Evolutionary conservation across 768 basidiomycete species (phyloP).

Genomic region (Tricholoma matsutake): DNA sequence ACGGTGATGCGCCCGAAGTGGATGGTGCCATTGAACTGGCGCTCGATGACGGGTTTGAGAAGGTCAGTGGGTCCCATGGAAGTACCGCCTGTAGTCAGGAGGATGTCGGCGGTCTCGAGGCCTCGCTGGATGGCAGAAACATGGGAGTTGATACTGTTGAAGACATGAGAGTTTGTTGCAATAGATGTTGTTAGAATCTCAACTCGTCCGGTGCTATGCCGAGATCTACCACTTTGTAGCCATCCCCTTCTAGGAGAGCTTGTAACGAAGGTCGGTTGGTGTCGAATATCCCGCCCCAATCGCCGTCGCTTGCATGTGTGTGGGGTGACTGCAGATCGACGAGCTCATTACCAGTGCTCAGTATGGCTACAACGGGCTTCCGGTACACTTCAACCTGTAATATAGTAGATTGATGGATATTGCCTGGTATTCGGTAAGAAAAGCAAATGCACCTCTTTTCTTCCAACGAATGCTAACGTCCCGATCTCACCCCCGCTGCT

Average conservation of each 20-base stretch:
- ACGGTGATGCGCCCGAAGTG: slow-evolving; percentile 86
- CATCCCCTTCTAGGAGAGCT: slow-evolving; percentile 66
- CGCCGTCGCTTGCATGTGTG: slow-evolving; percentile 26
- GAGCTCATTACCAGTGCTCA: slow-evolving; percentile 88
- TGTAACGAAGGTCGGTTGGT: slow-evolving; percentile 82
- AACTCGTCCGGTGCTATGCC: slow-evolving; percentile 79
- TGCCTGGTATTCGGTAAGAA: not conserved
- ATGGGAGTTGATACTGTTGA: slow-evolving; percentile 52
- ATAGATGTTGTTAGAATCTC: slow-evolving; percentile 16
- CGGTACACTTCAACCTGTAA: slow-evolving; percentile 66
- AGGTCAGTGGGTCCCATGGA: slow-evolving; percentile 90
- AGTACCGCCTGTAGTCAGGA: slow-evolving; percentile 86
- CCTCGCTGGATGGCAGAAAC: slow-evolving; percentile 54
- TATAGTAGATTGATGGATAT: not conserved
- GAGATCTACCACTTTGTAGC: slow-evolving; percentile 75
- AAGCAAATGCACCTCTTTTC: slow-evolving; percentile 50
- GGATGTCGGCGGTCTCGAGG: slow-evolving; percentile 61
- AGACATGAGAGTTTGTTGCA: not conserved
- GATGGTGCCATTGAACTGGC: slow-evolving; percentile 66
- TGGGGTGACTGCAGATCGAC: slow-evolving; percentile 51
- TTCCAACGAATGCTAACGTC: slow-evolving; percentile 75
- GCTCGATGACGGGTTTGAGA: slow-evolving; percentile 85
- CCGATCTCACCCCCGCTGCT: slow-evolving; percentile 81
- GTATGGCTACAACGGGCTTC: slow-evolving; percentile 73
- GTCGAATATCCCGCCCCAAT: slow-evolving; percentile 78